Evolutionary conservation across 1,284 basidiomycete genomes (phyloP).

Genomic region (Tremellales sp.): DNA sequence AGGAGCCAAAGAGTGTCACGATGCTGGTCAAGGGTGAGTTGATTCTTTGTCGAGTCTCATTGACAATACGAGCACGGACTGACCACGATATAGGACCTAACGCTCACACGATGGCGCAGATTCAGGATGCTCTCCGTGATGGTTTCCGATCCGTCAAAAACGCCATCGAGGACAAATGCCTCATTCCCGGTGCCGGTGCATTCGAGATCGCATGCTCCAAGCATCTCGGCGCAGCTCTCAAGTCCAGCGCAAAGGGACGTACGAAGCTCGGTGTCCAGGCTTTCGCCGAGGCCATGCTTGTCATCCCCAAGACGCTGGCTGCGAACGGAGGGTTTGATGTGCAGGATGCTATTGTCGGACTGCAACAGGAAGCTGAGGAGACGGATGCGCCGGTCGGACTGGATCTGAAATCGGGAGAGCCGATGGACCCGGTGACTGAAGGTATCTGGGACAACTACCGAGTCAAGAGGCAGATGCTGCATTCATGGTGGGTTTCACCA

Average conservation of each 20-base stretch:
- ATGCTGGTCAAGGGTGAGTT: slow-evolving; percentile 83
- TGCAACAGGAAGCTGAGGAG: slow-evolving; percentile 86
- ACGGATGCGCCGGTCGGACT: slow-evolving; percentile 90
- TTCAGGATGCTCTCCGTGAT: slow-evolving; percentile 94
- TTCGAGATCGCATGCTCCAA: slow-evolving; percentile 94
- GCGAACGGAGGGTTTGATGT: slow-evolving; percentile 97
- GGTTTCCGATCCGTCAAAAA: slow-evolving; percentile 97
- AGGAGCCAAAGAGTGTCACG: slow-evolving; percentile 93
- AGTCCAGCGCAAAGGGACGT: slow-evolving; percentile 87
- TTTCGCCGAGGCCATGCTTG: slow-evolving; percentile 88
- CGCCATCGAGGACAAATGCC: slow-evolving; percentile 80
- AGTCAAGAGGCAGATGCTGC: slow-evolving; percentile 97
- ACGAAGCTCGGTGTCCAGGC: slow-evolving; percentile 97
- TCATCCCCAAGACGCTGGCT: slow-evolving; percentile 95
- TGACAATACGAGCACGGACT: background rate
- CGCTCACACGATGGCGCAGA: slow-evolving; percentile 91
- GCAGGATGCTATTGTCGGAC: slow-evolving; percentile 84
- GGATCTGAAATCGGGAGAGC: slow-evolving; percentile 89
- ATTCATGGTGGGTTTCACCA: slow-evolving; percentile 68
- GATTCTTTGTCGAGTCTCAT: background rate
- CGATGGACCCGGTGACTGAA: slow-evolving; percentile 90
- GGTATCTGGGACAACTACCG: slow-evolving; percentile 99
- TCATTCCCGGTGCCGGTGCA: slow-evolving; percentile 93
- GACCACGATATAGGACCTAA: slow-evolving; percentile 71
- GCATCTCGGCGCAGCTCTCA: slow-evolving; percentile 69